Base-by-base conservation (phyloP, 148 eudicot species). In the Bassia scoparia region DNA sequence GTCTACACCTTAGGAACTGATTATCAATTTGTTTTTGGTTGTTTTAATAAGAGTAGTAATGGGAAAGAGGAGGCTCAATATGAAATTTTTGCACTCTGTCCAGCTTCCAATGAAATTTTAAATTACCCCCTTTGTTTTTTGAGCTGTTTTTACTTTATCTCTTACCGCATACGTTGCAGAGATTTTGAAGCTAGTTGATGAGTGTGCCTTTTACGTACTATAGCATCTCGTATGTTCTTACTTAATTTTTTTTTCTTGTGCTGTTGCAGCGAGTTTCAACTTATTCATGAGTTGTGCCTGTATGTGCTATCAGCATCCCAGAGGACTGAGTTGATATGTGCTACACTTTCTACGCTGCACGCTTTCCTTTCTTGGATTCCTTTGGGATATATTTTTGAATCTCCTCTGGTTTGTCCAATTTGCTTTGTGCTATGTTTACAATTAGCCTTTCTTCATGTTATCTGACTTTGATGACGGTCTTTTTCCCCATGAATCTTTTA, bases 361-460 rank as follows among this genome's bases (percentile, higher is more conserved):
- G 99, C 97, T 20, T 95, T 95, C 71, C 89, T 95, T 58, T 95
- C 99, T 12, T 95, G 99, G 97, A 92, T 95, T 85, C 99, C 99
- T 43, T 78, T 95, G 81, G 99, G 99, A 68, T 95, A 95, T 82
- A 95, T 95, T 65, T 95, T 95, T 79, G 97, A 95, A 80, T 95
- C 99, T 44, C 90, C 96, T 63, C 88, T 95, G 99, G 99, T 95
- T 50, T 68, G 97, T 83, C 43, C 69, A 71, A 31, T 30, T 44
- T 16, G 50, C 20, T 41, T 52, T n/a, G n/a, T 30, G 0, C 14
- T 18, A 9, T 30, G 23, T 11, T 71, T 63, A 35, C 54, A 56
- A 38, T 50, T 67, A 15, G 37, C 17, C 52, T 77, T 56, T 62
- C 52, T 27, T 14, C 53, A 23, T 68, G 48, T 27, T 13, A 30